phyloP scores from a whole-genome alignment of 2,329 filamentous ascomycete species.

The Simplicillium sp. region DNA sequence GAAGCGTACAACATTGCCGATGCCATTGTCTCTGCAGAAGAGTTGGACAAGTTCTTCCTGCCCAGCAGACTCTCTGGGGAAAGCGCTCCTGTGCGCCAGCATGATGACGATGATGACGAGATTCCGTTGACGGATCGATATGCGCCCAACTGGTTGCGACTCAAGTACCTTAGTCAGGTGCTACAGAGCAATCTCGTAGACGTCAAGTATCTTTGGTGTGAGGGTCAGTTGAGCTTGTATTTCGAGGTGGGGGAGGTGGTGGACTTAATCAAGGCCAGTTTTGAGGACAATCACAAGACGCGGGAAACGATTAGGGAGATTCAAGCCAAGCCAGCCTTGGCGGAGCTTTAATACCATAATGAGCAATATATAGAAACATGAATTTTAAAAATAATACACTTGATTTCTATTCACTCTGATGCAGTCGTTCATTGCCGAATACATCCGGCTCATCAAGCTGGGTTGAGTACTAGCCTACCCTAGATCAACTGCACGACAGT shows the following conservation, averaged over 20 bases:
- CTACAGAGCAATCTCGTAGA: constrained; percentile 58
- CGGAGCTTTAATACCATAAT: background rate
- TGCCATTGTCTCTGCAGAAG: constrained; percentile 46
- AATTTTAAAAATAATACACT: too few relatives aligned
- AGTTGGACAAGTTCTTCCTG: constrained; percentile 51
- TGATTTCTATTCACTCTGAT: too few relatives aligned
- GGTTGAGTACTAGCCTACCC: too few relatives aligned
- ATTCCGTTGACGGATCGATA: constrained; percentile 51
- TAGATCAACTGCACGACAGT: too few relatives aligned
- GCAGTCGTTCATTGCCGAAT: too few relatives aligned
- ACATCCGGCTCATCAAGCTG: too few relatives aligned
- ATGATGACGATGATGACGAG: constrained; percentile 19
- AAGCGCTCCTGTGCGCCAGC: constrained; percentile 6
- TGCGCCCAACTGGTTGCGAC: constrained; percentile 50
- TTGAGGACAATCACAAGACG: constrained; percentile 52
- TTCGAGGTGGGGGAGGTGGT: constrained; percentile 52
- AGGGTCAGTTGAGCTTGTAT: constrained; percentile 56
- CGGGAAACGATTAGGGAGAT: constrained; percentile 51
- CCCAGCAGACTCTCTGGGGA: constrained; percentile 26
- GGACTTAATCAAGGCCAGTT: constrained; percentile 53
- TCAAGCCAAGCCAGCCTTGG: constrained; percentile 32
- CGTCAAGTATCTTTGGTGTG: constrained; percentile 53
- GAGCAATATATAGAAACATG: too few relatives aligned
- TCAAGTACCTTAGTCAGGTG: constrained; percentile 56
- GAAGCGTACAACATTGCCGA: constrained; percentile 53